These are phyloP conservation scores for Tulasnella sp. DNA, from an alignment of 768 basidiomycete genomes.

Conservation along the genomic window DNA sequence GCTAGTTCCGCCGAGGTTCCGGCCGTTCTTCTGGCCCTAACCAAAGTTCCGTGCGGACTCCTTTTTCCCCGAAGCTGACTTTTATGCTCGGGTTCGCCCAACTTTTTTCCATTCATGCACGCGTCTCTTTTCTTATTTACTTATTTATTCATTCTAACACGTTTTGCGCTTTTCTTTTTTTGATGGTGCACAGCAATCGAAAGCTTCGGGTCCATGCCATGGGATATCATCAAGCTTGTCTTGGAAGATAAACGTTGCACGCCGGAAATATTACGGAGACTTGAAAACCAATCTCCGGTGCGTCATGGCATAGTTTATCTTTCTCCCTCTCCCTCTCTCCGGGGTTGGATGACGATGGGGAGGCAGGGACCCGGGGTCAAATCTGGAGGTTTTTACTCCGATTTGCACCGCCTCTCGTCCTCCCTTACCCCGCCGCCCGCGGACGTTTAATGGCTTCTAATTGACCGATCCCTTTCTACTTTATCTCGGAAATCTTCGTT, in stretches of 20 bases:
- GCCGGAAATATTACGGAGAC: conserved; percentile 60
- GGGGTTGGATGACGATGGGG: background rate
- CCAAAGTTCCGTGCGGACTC: background rate
- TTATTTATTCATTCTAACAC: background rate
- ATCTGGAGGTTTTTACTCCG: conserved; percentile 2
- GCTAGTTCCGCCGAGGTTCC: conserved; percentile 9
- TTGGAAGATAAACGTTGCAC: conserved; percentile 57
- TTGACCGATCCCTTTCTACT: conserved; percentile 7
- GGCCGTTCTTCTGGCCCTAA: conserved; percentile 1
- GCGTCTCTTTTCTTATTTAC: background rate
- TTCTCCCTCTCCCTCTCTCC: conserved; percentile 5
- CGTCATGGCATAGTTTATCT: conserved; percentile 33
- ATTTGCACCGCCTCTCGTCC: background rate
- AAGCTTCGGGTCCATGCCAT: conserved; percentile 55
- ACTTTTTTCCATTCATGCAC: background rate
- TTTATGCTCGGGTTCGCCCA: background rate
- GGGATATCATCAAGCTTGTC: conserved; percentile 65
- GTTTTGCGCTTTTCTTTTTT: background rate
- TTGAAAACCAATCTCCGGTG: conserved; percentile 71
- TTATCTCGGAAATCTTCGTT: conserved; percentile 8
- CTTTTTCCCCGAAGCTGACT: conserved; percentile 9
- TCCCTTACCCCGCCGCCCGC: conserved; percentile 4
- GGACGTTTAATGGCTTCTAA: conserved; percentile 1
- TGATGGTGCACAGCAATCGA: conserved; percentile 48
- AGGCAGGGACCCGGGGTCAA: background rate